Evolutionary conservation across 108 stramenopile species (phyloP).

Genomic region (Nitzschia putrida): DNA sequence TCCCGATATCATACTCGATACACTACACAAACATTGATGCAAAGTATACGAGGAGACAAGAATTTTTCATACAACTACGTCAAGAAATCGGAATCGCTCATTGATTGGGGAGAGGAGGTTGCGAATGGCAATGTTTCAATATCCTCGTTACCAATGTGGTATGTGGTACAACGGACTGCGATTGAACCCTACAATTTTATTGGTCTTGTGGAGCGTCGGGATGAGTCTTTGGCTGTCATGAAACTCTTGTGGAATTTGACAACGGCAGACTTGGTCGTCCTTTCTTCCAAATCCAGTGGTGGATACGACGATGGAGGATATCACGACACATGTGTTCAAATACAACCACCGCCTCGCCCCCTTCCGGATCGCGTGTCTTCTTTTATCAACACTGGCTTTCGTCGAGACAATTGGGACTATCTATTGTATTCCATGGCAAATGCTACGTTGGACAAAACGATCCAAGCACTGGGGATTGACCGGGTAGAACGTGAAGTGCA

Average conservation of each 20-base stretch:
- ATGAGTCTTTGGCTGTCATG: slow-evolving; percentile 38
- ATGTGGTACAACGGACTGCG: neutral
- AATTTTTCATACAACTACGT: neutral
- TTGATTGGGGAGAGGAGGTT: neutral
- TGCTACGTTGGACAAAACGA: slow-evolving; percentile 31
- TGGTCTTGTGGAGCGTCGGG: slow-evolving; percentile 35
- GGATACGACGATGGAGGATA: neutral
- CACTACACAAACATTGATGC: neutral
- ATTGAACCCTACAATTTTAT: slow-evolving; percentile 33
- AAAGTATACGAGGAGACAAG: neutral
- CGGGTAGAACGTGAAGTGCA: neutral
- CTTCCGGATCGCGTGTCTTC: neutral
- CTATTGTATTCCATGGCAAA: slow-evolving; percentile 29
- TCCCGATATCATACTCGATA: neutral
- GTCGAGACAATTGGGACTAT: neutral
- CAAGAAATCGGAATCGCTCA: neutral
- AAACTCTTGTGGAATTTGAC: slow-evolving; percentile 28
- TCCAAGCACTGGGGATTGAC: neutral
- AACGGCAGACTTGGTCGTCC: slow-evolving; percentile 12
- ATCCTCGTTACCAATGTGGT: neutral
- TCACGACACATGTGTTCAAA: neutral
- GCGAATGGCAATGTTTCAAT: neutral
- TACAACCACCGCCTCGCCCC: neutral
- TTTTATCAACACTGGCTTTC: neutral
- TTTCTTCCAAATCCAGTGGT: neutral